Base-by-base conservation (phyloP, 169 alveolate genomes). In the Eimeria sp. region DNA sequence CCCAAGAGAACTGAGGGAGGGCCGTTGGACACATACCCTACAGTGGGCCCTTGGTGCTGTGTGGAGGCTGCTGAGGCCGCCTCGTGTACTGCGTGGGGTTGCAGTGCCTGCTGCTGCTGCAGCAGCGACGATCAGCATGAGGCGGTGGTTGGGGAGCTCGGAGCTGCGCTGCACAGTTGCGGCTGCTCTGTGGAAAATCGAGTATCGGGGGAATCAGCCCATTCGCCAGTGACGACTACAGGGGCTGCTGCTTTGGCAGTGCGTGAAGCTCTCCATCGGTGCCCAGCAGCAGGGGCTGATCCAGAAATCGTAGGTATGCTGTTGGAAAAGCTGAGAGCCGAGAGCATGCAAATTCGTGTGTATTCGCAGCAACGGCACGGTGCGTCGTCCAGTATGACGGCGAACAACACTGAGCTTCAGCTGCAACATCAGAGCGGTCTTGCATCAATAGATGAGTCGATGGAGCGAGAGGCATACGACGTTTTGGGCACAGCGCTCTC, bases 341-440 rank as follows among this genome's bases (percentile, higher is more conserved):
- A 93, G 64, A 85, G 94, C 64, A 88, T 93, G 88, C 94, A 68
- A 11, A 66, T 93, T 52, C 93, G 94, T 66, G 85, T 93, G 94
- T 93, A 93, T 60, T 89, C 90, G 62, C 96, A 93, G 77, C 96
- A 83, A 74, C 76, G 96, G 23, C 90, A 56, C 68, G 95, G 90
- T 18, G 68, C 95, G 33, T 54, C 95, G 1, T 74, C 95, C 43
- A n/a, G 90, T 27, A 72, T 43, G 40, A 23, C 90, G 54, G 43
- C 90, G 54, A 40, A 66, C 90, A 54, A 33, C 78, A 43, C 90
- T 33, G 82, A 58, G 72, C 46, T n/a, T 64, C 90, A 60, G 71
- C 68, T 49, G 89, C 82, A 74, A 43, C 94, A 82, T 60, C 85
- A 62, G 52, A 89, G 77, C 25, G 80, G 90, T 4, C 60, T 64